A percentile compares a stretch with the other conserved stretches of the same genome.
phyloP scores from a whole-genome alignment of 176 grass and related monocot species.

The Carex kokanica region DNA sequence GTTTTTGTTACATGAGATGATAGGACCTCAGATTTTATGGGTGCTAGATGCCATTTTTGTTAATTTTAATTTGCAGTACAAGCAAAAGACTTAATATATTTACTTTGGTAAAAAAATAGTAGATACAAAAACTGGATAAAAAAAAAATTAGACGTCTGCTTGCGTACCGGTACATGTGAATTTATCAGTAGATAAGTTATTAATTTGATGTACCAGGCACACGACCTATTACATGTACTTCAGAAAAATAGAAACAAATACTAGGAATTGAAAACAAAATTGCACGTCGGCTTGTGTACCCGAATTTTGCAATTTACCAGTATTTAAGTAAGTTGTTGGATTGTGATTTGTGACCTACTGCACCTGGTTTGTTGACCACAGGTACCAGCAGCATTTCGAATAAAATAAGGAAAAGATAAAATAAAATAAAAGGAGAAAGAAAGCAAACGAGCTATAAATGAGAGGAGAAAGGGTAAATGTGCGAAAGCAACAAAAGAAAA shows the following conservation, averaged over 20 bases:
- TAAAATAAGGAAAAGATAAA: neutral
- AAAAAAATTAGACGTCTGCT: no score
- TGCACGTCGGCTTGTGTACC: neutral
- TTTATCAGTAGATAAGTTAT: neutral
- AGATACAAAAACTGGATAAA: no score
- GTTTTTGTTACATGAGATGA: no score
- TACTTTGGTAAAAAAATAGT: no score
- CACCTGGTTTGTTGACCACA: neutral
- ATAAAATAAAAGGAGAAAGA: neutral
- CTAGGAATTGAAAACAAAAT: neutral
- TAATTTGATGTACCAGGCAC: neutral
- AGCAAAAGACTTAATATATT: no score
- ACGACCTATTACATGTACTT: neutral
- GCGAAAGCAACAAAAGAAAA: neutral
- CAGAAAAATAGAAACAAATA: neutral
- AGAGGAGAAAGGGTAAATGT: neutral
- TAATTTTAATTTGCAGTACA: no score
- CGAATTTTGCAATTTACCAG: neutral
- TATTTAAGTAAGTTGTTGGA: neutral
- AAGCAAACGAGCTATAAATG: neutral
- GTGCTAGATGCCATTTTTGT: no score
- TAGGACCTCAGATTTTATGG: no score
- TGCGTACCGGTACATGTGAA: neutral
- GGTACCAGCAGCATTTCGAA: neutral
- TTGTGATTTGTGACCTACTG: neutral